A percentile compares a stretch with the other conserved stretches of the same genome.
phyloP scores from a whole-genome alignment of 257 asterid species.

The Misopates orontium region DNA sequence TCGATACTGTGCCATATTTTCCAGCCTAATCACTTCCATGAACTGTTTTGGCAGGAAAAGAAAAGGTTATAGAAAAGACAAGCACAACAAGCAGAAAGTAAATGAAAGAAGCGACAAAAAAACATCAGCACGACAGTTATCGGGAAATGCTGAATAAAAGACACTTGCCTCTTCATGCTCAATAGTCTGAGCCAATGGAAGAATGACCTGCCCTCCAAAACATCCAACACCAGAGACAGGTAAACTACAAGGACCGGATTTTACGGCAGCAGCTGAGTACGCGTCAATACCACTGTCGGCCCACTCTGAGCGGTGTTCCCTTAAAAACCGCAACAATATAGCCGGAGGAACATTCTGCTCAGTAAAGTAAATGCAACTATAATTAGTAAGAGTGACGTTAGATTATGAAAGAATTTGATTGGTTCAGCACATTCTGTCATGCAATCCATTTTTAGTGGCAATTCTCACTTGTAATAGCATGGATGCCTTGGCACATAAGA shows the following conservation, averaged over 20 bases:
- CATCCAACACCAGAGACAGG: conserved; percentile 76
- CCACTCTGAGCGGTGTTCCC: conserved; percentile 99
- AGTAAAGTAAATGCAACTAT: background rate
- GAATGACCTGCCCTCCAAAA: conserved; percentile 90
- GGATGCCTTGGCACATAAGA: conserved; percentile 93
- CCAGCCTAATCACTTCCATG: conserved; percentile 97
- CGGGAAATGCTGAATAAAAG: background rate
- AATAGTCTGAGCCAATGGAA: conserved; percentile 93
- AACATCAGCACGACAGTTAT: background rate
- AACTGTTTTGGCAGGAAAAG: conserved; percentile 45
- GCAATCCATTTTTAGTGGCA: background rate
- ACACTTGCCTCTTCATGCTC: conserved; percentile 91
- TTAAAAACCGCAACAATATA: conserved; percentile 74
- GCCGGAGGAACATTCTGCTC: conserved; percentile 92
- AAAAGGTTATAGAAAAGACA: conserved; percentile 2
- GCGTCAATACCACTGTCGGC: conserved; percentile 94
- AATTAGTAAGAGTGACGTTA: background rate
- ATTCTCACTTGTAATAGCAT: conserved; percentile 81
- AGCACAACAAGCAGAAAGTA: background rate
- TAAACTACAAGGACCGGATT: conserved; percentile 72
- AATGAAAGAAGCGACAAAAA: background rate
- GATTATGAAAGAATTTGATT: background rate
- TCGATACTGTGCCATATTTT: conserved; percentile 67
- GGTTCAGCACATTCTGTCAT: background rate
- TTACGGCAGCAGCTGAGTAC: conserved; percentile 84